Evolutionary conservation across 768 basidiomycete genomes (phyloP), one percentile per base, ranked within the genome.

Genomic region (Hygrophoropsis aurantiaca): DNA sequence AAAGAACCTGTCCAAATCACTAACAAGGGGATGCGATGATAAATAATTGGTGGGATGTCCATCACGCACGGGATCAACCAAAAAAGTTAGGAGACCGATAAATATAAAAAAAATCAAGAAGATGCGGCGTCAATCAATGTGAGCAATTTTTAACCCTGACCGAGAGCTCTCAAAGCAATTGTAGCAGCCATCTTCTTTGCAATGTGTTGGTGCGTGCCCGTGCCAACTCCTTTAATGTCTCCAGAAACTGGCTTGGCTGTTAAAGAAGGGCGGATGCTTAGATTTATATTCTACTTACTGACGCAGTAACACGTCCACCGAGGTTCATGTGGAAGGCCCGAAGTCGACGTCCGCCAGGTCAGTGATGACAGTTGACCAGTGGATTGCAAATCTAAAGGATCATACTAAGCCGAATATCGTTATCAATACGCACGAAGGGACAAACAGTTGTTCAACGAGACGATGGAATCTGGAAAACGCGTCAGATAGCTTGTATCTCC

Each of bases 221-320:
- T 62, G 24, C 81, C 82, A 21, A 57, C 66, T 8, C 78, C 82
- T 48, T 72, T 69, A 44, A 67, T 66, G 45, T 70, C 58, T 1
- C 80, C 80, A 34, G 76, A 66, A 51, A 85, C 84, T 85, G 52
- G 21, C 44, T 7, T 10, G 24, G 43, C 40, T 2, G 34, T 51
- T 62, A 5, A 66, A 50, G 42, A 11, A 40, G 19, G 24, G 40
- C 3, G 8, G 37, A 40, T 30, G 44, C 43, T 10, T 16, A 23
- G 16, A 46, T 11, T 52, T 40, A 53, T 44, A 26, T 41, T 59
- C 55, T 52, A 47, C 56, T 50, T 40, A 83, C 85, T 75, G 72
- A 81, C 84, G 62, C 84, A 86, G 5, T 74, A 53, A 3, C 69
- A 74, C 2, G 71, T 82, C 84, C 84, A 87, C 32, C 61, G 56